Percentiles rank a stretch among this genome's conserved stretches.
phyloP scores from a whole-genome alignment of 2,329 filamentous ascomycete genomes.

The Didymella arachidicola region DNA sequence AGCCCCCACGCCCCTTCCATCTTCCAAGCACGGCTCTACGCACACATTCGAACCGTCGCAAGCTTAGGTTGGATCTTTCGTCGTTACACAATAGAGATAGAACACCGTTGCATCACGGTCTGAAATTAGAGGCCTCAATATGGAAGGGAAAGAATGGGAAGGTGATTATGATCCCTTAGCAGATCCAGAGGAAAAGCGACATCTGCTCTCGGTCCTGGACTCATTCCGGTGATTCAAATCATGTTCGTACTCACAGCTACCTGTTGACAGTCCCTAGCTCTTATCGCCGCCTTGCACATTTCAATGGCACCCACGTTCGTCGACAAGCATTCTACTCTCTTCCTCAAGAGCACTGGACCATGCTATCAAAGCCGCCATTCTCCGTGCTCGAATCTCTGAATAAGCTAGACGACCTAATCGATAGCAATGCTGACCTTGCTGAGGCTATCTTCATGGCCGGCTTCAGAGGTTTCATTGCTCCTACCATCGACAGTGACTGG shows the following conservation, averaged over 20 bases:
- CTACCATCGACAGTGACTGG: constrained; percentile 44
- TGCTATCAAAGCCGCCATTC: constrained; percentile 83
- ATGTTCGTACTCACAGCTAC: no score
- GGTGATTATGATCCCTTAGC: constrained; percentile 70
- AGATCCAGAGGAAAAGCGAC: constrained; percentile 81
- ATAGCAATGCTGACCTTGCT: constrained; percentile 83
- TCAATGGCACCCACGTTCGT: constrained; percentile 88
- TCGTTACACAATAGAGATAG: background rate
- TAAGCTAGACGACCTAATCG: constrained; percentile 85
- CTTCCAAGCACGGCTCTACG: background rate
- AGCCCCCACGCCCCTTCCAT: constrained; percentile 13
- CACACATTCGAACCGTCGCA: background rate
- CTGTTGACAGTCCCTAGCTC: constrained; percentile 62
- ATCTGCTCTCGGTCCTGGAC: constrained; percentile 83
- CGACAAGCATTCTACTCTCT: constrained; percentile 93
- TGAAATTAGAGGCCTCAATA: constrained; percentile 15
- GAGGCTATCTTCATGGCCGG: constrained; percentile 72
- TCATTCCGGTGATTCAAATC: constrained; percentile 77
- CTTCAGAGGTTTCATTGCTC: constrained; percentile 46
- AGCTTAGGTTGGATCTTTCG: background rate
- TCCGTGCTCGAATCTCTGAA: constrained; percentile 80
- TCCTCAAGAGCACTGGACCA: constrained; percentile 80
- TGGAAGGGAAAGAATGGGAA: constrained; percentile 58
- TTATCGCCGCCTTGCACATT: constrained; percentile 84
- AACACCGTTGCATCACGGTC: background rate